Evolutionary conservation across 495 filamentous ascomycete species (phyloP).

Genomic region (Aspergillus heteromorphus): DNA sequence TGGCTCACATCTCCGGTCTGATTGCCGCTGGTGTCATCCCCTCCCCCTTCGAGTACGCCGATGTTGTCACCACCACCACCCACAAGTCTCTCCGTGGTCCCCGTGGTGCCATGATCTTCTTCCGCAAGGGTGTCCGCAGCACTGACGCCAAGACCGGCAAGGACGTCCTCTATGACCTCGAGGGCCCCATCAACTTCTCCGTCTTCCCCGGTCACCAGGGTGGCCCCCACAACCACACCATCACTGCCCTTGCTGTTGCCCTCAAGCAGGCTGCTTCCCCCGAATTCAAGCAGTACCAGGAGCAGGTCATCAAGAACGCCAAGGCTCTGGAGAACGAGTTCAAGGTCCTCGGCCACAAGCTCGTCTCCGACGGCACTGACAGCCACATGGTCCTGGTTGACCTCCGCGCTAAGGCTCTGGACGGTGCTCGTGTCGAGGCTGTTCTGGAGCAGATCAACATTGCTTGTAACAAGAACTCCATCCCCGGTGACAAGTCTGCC

Average conservation of each 20-base stretch:
- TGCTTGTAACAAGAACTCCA: constrained; percentile 98
- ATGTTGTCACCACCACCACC: constrained; percentile 97
- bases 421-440: constrained; percentile 85
- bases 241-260: constrained; percentile 94
- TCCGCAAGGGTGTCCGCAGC: constrained; percentile 89
- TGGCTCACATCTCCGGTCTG: constrained; percentile 98
- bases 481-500: constrained; percentile 96
- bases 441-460: constrained; percentile 97
- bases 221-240: constrained; percentile 99
- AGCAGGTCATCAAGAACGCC: constrained; percentile 67
- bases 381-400: constrained; percentile 79
- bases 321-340: constrained; percentile 22
- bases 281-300: constrained; percentile 95
- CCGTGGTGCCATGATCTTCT: constrained; percentile 99
- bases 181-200: constrained; percentile 95
- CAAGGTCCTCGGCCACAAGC: constrained; percentile 41
- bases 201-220: constrained; percentile 99
- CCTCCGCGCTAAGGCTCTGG: constrained; percentile 18
- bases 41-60: constrained; percentile 87
- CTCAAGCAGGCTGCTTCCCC: constrained; percentile 89
- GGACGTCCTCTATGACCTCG: constrained; percentile 87
- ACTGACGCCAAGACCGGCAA: constrained; percentile 86
- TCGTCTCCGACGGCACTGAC: constrained; percentile 95
- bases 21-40: constrained; percentile 91
- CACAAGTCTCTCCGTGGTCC: constrained; percentile 99